phyloP scores from a whole-genome alignment of 345 rosid species.

The Dipteronia dyeriana region DNA sequence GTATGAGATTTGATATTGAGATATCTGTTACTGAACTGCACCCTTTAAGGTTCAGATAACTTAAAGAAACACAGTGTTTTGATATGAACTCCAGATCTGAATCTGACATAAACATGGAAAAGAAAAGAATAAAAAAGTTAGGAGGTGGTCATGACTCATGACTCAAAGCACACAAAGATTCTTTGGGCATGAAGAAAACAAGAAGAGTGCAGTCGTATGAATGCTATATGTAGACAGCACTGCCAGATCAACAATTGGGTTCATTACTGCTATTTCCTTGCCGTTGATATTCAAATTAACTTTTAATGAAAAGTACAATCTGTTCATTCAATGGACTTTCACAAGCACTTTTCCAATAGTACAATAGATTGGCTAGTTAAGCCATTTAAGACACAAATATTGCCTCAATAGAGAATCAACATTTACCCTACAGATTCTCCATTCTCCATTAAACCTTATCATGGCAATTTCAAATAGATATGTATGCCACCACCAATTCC shows the following conservation, averaged over 20 bases:
- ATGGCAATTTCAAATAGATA: background rate
- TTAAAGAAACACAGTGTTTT: constrained; percentile 44
- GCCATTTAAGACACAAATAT: constrained; percentile 5
- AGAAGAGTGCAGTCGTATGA: background rate
- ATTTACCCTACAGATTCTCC: constrained; percentile 1
- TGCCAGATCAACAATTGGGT: background rate
- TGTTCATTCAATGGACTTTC: background rate
- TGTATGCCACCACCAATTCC: constrained; percentile 2
- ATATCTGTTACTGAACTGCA: constrained; percentile 66
- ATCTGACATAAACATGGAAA: constrained; percentile 47
- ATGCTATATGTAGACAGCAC: background rate
- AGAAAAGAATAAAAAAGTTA: constrained; percentile 9
- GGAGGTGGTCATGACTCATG: constrained; percentile 6
- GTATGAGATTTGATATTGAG: constrained; percentile 57
- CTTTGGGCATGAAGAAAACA: background rate
- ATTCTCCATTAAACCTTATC: constrained; percentile 2
- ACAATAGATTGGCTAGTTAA: background rate
- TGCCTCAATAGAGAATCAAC: background rate
- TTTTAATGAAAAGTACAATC: background rate
- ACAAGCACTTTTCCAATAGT: background rate
- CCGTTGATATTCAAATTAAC: background rate
- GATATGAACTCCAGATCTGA: constrained; percentile 50
- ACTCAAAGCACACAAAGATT: background rate
- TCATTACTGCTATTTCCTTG: background rate
- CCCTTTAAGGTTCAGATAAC: constrained; percentile 68